phyloP scores from a whole-genome alignment of 108 stramenopile species.

The Mediolabrus comicus region DNA sequence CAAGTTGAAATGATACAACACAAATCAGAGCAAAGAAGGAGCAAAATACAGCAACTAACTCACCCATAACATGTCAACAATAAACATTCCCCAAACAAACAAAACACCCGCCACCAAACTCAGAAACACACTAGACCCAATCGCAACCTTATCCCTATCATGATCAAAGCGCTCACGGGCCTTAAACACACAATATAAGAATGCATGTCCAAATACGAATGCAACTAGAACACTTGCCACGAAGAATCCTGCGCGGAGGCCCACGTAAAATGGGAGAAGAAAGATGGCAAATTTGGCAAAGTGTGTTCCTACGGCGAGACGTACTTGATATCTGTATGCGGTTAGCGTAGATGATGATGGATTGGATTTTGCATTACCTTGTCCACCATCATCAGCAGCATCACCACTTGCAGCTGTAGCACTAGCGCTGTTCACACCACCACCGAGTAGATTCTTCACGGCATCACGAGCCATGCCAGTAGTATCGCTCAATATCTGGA shows the following conservation, averaged over 20 bases:
- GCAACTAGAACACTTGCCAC: constrained; percentile 9
- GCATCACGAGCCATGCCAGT: constrained; percentile 11
- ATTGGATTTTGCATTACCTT: too few species aligned
- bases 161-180: constrained; percentile 5
- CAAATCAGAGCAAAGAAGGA: too few species aligned
- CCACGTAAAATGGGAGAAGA: constrained; percentile 28
- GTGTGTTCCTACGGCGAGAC: constrained; percentile 18
- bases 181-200: constrained; percentile 11
- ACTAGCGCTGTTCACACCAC: not conserved
- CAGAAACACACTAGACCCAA: not conserved
- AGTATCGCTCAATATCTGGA: constrained; percentile 5
- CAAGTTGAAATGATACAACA: too few species aligned
- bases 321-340: constrained; percentile 26
- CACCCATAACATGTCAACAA: too few species aligned
- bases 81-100: not conserved
- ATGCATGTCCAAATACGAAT: constrained; percentile 9
- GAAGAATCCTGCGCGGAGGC: constrained; percentile 6
- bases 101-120: not conserved
- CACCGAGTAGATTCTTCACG: not conserved
- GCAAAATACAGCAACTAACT: too few species aligned
- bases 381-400: too few species aligned
- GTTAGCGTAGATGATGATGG: not conserved
- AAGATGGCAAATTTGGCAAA: constrained; percentile 13
- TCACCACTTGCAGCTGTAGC: too few species aligned
- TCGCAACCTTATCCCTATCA: constrained; percentile 1